A percentile compares a stretch with the other conserved stretches of the same genome.
These are phyloP conservation scores for Lippia alba DNA, from an alignment of 305 asterid species.

Conservation along the genomic window DNA sequence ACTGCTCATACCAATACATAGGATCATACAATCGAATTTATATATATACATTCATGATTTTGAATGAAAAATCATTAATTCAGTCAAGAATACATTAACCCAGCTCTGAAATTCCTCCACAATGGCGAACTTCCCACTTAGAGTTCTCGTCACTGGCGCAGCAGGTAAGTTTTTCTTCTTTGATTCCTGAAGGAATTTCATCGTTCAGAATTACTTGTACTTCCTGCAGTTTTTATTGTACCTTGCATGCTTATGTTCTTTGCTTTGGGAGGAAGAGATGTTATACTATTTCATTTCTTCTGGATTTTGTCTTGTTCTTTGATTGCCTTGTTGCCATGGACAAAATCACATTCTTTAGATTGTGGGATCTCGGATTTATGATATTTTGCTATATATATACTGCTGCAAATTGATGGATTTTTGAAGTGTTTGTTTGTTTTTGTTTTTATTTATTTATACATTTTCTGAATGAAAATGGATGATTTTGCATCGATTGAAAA, in stretches of 20 bases:
- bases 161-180: constrained; percentile 31
- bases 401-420: constrained; percentile 2
- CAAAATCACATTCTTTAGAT: constrained; percentile 5
- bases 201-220: not conserved
- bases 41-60: not conserved
- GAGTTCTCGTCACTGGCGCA: constrained; percentile 54
- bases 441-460: not conserved
- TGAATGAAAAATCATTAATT: not conserved
- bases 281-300: constrained; percentile 67
- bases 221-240: not conserved
- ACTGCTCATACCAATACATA: constrained; percentile 3
- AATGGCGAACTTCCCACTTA: constrained; percentile 40
- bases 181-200: not conserved
- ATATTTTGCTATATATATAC: constrained; percentile 20
- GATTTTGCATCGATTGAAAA: constrained; percentile 51
- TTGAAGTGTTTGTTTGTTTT: constrained; percentile 1
- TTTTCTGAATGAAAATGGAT: constrained; percentile 45
- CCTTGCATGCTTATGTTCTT: constrained; percentile 47
- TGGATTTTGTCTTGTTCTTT: constrained; percentile 54
- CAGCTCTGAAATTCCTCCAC: not conserved
- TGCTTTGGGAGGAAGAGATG: constrained; percentile 54
- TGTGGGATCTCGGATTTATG: not conserved
- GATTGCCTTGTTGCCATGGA: constrained; percentile 35
- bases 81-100: not conserved
- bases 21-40: not conserved